Evolutionary conservation across 2,329 filamentous ascomycete species (phyloP).

Genomic region (Microcyclospora pomicola): DNA sequence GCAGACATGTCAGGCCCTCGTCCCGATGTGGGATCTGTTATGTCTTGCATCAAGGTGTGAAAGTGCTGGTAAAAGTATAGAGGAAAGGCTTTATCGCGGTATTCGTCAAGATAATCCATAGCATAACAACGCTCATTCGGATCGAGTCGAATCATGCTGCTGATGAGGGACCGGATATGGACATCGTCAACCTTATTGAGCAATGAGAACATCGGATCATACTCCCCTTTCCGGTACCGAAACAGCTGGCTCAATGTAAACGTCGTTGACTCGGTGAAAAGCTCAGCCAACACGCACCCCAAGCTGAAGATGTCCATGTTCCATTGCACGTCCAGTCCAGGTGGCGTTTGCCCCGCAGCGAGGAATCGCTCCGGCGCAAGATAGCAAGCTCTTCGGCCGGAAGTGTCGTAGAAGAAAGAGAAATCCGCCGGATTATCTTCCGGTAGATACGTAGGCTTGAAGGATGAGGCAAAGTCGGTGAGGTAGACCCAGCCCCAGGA

Average conservation of each 20-base stretch:
- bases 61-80: slow-evolving; percentile 96
- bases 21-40: slow-evolving; percentile 79
- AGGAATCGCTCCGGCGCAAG: slow-evolving; percentile 88
- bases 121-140: slow-evolving; percentile 85
- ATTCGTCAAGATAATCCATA: slow-evolving; percentile 86
- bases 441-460: slow-evolving; percentile 85
- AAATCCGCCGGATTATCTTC: slow-evolving; percentile 97
- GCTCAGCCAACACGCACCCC: slow-evolving; percentile 89
- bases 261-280: slow-evolving; percentile 91
- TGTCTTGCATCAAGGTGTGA: slow-evolving; percentile 92
- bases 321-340: slow-evolving; percentile 42
- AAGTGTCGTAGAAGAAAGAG: slow-evolving; percentile 94
- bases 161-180: slow-evolving; percentile 75
- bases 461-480: slow-evolving; percentile 90
- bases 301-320: slow-evolving; percentile 98
- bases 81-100: slow-evolving; percentile 83
- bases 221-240: slow-evolving; percentile 84
- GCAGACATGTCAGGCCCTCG: slow-evolving; percentile 40
- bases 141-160: slow-evolving; percentile 91
- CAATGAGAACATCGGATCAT: slow-evolving; percentile 70
- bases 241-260: slow-evolving; percentile 95
- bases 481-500: slow-evolving; percentile 99
- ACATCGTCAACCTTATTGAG: slow-evolving; percentile 77
- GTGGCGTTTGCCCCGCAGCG: slow-evolving; percentile 47
- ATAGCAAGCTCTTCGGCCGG: slow-evolving; percentile 82